Evolutionary conservation across 768 basidiomycete genomes (phyloP).

Genomic region (Lepiota brunneoincarnata): DNA sequence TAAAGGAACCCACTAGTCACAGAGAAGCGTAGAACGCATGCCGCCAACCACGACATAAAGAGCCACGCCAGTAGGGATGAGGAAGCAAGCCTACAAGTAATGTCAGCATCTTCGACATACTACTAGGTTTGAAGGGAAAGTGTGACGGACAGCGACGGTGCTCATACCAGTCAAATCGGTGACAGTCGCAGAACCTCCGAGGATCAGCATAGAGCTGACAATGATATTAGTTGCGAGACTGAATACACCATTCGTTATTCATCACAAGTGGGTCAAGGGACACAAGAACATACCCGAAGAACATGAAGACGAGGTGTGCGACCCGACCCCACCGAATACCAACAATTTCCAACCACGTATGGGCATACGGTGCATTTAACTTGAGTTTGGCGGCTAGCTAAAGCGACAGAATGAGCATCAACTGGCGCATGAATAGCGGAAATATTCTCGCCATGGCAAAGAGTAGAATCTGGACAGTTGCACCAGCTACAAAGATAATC

Average conservation of each 20-base stretch:
- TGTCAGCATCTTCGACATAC: neutral
- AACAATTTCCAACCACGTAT: constrained; percentile 90
- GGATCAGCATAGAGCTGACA: constrained; percentile 82
- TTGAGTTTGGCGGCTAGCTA: constrained; percentile 91
- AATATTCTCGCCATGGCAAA: constrained; percentile 65
- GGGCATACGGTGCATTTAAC: constrained; percentile 83
- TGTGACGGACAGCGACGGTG: constrained; percentile 63
- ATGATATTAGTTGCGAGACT: constrained; percentile 89
- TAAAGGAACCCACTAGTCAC: constrained; percentile 64
- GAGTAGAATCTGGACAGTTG: constrained; percentile 84
- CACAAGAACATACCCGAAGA: constrained; percentile 60
- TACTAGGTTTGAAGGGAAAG: neutral
- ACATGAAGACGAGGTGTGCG: constrained; percentile 84
- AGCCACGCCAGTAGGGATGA: constrained; percentile 84
- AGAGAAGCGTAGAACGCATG: constrained; percentile 82
- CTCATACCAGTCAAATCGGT: constrained; percentile 86
- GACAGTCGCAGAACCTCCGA: constrained; percentile 86
- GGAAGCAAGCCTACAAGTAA: constrained; percentile 68
- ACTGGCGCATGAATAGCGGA: neutral
- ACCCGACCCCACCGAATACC: constrained; percentile 73
- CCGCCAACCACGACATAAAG: constrained; percentile 88
- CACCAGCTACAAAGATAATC: constrained; percentile 49
- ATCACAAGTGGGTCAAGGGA: neutral
- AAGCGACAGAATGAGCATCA: neutral
- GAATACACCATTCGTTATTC: neutral